Percentiles rank a stretch among this genome's conserved stretches.
These are phyloP conservation scores for Terfezia boudieri DNA, from an alignment of 495 filamentous ascomycete species.

Conservation along the genomic window DNA sequence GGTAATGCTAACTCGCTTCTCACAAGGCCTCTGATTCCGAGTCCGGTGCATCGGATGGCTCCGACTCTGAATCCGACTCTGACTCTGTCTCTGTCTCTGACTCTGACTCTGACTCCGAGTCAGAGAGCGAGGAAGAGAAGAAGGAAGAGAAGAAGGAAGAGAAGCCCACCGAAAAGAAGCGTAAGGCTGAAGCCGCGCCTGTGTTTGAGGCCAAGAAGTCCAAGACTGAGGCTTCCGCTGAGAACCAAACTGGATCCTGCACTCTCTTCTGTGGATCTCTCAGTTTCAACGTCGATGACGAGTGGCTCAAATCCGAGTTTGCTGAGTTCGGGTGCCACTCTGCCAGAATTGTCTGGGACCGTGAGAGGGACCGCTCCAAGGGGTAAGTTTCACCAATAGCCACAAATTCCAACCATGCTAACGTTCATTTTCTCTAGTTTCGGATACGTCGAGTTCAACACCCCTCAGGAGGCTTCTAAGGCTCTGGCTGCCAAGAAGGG, in stretches of 20 bases:
- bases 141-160: constrained; percentile 25
- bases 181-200: constrained; percentile 46
- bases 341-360: constrained; percentile 65
- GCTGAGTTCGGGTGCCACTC: constrained; percentile 57
- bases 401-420: neutral
- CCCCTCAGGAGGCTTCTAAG: constrained; percentile 42
- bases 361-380: constrained; percentile 60
- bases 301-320: constrained; percentile 72
- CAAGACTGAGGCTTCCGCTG: constrained; percentile 36
- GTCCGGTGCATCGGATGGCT: neutral
- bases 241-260: constrained; percentile 30
- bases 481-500: constrained; percentile 66
- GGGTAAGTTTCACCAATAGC: constrained; percentile 29
- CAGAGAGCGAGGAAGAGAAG: constrained; percentile 24
- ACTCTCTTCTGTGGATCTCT: constrained; percentile 87
- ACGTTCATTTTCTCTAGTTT: constrained; percentile 32
- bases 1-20: neutral
- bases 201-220: constrained; percentile 51
- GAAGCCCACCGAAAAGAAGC: constrained; percentile 52
- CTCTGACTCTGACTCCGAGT: constrained; percentile 25
- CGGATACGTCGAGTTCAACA: constrained; percentile 83
- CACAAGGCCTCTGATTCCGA: neutral
- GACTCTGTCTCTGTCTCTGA: constrained; percentile 21
- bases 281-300: constrained; percentile 87
- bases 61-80: constrained; percentile 17